Base-by-base conservation (phyloP, 1,284 basidiomycete species). In the Abortiporus biennis region DNA sequence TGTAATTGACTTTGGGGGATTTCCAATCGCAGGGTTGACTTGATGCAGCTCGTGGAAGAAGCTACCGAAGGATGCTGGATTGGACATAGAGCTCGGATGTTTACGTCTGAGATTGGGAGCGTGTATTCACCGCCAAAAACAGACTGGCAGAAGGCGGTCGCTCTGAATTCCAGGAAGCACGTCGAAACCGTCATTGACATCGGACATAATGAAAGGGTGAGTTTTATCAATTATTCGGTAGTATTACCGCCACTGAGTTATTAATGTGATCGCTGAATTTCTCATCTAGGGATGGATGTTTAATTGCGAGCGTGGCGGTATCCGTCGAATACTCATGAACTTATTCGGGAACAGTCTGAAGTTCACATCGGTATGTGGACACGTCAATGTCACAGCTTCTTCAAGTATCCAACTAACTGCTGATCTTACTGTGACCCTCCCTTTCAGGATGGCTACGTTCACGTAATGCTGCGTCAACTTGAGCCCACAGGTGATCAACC, bases 61-160 rank as follows among this genome's bases (percentile, higher is more conserved):
- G 93, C 92, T 1, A 85, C 94, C 21, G 93, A 97, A 56, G 92
- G 92, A 19, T 94, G 90, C 52, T 96, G 89, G 88, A 88, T 97
- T 36, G 93, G 94, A 5, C 85, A 92, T 57, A 80, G 88, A 35
- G 92, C 92, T 2, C 76, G 90, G 27, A 79, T 80, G 42, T 76
- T 75, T 32, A 76, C 78, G 45, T 80, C 80, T 19, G 90, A 85
- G 47, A 92, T 96, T 48, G 94, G 94, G 17, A 92, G 86, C 52
- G 85, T 94, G 22, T 97, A 97, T 65, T 90, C 92, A 2, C 90
- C 90, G 3, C 85, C 78, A 12, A 74, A 72, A 56, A 71, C 68
- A 44, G 77, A 72, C 36, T 56, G 65, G 38, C 52, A 65, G 52
- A 16, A 35, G 17, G 42, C 27, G 6, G 34, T n/a, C 6, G 16